Evolutionary conservation across 2,329 filamentous ascomycete genomes (phyloP).

Genomic region (Trichocomaceae sp.): DNA sequence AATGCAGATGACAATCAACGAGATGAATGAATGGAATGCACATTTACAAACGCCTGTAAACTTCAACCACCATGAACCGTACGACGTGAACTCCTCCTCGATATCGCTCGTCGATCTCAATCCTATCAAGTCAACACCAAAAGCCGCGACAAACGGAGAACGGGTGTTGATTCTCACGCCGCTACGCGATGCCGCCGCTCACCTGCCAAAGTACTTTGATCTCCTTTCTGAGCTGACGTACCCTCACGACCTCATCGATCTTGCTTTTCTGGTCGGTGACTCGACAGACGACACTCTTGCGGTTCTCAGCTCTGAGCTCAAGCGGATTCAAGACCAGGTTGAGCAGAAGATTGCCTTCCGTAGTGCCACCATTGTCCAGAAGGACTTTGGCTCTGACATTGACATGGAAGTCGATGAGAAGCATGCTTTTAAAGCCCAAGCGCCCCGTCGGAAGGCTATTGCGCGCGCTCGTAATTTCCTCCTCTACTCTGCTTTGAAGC

Average conservation of each 20-base stretch:
- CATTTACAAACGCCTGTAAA: conserved; percentile 88
- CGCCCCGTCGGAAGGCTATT: conserved; percentile 82
- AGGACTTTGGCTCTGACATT: conserved; percentile 75
- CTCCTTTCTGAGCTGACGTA: conserved; percentile 84
- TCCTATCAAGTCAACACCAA: conserved; percentile 68
- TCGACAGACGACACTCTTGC: conserved; percentile 85
- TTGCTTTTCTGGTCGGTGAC: conserved; percentile 91
- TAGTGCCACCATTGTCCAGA: conserved; percentile 78
- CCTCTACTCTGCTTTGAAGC: conserved; percentile 73
- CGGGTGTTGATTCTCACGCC: conserved; percentile 87
- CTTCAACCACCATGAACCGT: conserved; percentile 88
- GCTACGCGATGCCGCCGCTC: conserved; percentile 76
- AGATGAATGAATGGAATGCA: conserved; percentile 80
- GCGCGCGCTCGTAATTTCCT: conserved; percentile 88
- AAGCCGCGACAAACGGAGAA: conserved; percentile 75
- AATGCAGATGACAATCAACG: conserved; percentile 89
- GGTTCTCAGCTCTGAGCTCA: conserved; percentile 75
- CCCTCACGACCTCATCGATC: conserved; percentile 88
- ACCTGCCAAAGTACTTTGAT: conserved; percentile 87
- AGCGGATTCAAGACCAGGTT: conserved; percentile 74
- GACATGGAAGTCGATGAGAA: conserved; percentile 74
- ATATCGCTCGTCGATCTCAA: conserved; percentile 83
- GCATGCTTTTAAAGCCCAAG: conserved; percentile 82
- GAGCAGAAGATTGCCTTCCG: conserved; percentile 73
- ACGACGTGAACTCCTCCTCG: conserved; percentile 72